Base-by-base conservation (phyloP, 2,329 filamentous ascomycete genomes). In the Aspergillus brunneoviolaceus region DNA sequence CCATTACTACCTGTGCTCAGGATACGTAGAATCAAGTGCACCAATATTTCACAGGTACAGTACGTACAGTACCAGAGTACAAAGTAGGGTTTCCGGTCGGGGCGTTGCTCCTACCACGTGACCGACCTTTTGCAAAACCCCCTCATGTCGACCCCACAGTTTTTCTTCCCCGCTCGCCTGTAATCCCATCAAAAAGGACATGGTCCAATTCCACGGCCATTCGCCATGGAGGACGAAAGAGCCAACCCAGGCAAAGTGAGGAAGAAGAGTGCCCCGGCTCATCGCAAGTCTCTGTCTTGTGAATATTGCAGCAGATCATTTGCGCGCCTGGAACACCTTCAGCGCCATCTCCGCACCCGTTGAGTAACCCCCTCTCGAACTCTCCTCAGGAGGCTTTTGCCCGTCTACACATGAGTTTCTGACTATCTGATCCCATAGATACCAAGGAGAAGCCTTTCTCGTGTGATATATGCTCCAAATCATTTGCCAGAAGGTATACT, bases 281-380 rank as follows among this genome's bases (percentile, higher is more conserved):
- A 79, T 68, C 76, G 77, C 60, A 81, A 80, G 68, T 80, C 79
- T 12, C 67, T 81, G 49, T 77, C 77, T 27, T 81, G 79, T 67
- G 78, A 80, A 69, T 80, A 80, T 64, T 81, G 79, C 69, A 79
- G 77, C 66, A 71, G 79, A 63, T 76, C 78, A 45, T 81, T 81
- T 69, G 79, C 78, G 58, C 77, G 79, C 54, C 68, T 81, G 63
- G 79, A 81, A 70, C 79, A 81, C 73, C 78, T 81, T 69, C 79
- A 81, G 75, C 76, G 79, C 66, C 79, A 81, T 76, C 78, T 81
- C 74, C 77, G 79, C 73, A 81, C 79, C 65, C 79, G 77, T 79
- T 76, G 75, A 77, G 76, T 75, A 72, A 71, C 72, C 72, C 72
- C 72, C 72, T 71, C 72, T 71, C 61, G 59, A 54, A 42, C 51